Base-by-base conservation (phyloP, 441 rosid genomes). In the Omphalea diandra region DNA sequence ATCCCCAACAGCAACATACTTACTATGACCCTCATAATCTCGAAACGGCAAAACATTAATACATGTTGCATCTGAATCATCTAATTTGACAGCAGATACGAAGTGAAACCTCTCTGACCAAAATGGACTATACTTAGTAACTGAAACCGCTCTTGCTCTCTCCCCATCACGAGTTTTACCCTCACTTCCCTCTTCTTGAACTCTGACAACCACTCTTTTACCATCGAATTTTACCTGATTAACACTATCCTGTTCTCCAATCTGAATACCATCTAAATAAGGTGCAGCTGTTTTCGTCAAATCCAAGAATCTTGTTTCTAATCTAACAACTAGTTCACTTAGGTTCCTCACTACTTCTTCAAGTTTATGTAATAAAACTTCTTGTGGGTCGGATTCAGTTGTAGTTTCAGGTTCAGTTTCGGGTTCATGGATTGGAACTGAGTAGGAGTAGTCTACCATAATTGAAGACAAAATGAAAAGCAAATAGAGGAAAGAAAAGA, bases 81-180 rank as follows among this genome's bases (percentile, higher is more conserved):
- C 86, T 71, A 93, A 82, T 55, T 87, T 95, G 84, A 95, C 95
- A 46, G 98, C 98, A 24, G 99, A 89, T 43, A 85, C 84, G 73
- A 93, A 91, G 31, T 85, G 89, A 82, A 93, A 91, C 84, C 87
- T 88, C 85, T 95, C 99, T 38, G 97, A 85, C 99, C 98, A 95
- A 59, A 85, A 82, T 6, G 86, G 97, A 62, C 90, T 91, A 73
- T 80, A 90, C 56, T 87, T 93, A 0, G 94, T 86, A 29, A 90
- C 86, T 0, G 95, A 80, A 74, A 80, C 81, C 27, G 82, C 80
- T 71, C 76, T 80, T 2, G 59, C 76, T 76, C 77, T 81, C 67
- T 76, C 86, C 67, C 70, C 84, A 76, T 73, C 82, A 61, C 68
- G 62, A 64, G 63, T 33, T 46, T 47, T 75, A 50, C 50, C 65